phyloP scores from a whole-genome alignment of 768 basidiomycete genomes.

The Filobasidium floriforme region DNA sequence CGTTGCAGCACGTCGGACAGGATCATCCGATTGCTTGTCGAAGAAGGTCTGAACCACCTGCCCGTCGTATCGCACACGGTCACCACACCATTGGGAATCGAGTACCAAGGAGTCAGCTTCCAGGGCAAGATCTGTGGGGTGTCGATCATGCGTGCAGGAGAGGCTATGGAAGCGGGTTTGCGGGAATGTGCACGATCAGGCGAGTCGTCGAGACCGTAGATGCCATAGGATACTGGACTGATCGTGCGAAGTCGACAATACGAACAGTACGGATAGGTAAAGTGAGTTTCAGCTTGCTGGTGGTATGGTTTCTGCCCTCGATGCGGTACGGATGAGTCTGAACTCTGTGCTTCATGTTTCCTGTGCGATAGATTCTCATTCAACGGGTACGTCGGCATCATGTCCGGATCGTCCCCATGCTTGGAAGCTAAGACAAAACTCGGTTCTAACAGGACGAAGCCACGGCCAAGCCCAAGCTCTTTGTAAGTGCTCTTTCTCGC shows the following conservation, averaged over 20 bases:
- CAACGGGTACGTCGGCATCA: constrained; percentile 57
- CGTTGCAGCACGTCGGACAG: constrained; percentile 48
- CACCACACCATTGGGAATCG: constrained; percentile 55
- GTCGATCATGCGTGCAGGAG: constrained; percentile 82
- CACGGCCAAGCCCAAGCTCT: constrained; percentile 84
- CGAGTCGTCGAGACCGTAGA: constrained; percentile 52
- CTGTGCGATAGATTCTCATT: constrained; percentile 61
- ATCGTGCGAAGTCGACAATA: no score
- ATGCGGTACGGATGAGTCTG: no score
- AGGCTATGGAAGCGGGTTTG: constrained; percentile 82
- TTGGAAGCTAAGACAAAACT: not conserved
- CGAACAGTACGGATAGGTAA: constrained; percentile 75
- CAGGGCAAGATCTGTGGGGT: constrained; percentile 95
- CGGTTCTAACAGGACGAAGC: constrained; percentile 73
- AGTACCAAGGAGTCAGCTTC: constrained; percentile 86
- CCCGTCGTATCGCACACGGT: constrained; percentile 60
- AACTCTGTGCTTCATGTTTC: constrained; percentile 8
- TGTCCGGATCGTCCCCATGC: not conserved
- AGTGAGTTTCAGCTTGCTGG: constrained; percentile 30
- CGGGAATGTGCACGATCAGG: constrained; percentile 77
- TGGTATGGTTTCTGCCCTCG: not conserved
- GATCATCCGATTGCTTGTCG: constrained; percentile 62
- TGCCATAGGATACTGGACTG: not conserved
- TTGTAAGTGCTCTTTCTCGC: constrained; percentile 44
- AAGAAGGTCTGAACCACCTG: constrained; percentile 67